These are phyloP conservation scores for Chrysanthemum lavandulifolium DNA, from an alignment of 129 eudicot species.

Conservation along the genomic window DNA sequence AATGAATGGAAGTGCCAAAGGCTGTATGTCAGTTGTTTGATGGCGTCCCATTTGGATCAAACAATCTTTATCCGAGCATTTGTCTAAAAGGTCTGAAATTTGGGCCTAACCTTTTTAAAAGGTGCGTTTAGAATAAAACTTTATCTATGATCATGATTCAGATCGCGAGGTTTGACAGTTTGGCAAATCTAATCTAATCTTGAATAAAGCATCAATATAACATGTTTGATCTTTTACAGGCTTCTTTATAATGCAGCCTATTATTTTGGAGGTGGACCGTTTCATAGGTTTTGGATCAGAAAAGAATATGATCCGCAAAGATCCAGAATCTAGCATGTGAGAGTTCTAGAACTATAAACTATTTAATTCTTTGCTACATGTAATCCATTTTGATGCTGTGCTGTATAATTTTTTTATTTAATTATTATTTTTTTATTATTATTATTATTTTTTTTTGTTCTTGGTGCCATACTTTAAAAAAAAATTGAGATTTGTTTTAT, in stretches of 20 bases:
- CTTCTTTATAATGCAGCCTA: constrained; percentile 78
- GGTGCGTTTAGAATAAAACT: constrained; percentile 35
- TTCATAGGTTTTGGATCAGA: constrained; percentile 77
- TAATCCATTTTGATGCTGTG: background rate
- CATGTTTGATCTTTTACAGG: constrained; percentile 36
- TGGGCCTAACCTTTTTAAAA: constrained; percentile 41
- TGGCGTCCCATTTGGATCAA: constrained; percentile 83
- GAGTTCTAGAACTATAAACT: constrained; percentile 13
- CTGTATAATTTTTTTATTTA: background rate
- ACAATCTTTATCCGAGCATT: constrained; percentile 57
- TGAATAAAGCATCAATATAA: too few relatives aligned
- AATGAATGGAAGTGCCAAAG: constrained; percentile 71
- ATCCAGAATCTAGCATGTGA: constrained; percentile 94
- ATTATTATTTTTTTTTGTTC: background rate
- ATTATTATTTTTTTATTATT: background rate
- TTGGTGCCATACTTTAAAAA: too few relatives aligned
- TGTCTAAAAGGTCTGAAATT: constrained; percentile 52
- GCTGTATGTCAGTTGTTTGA: constrained; percentile 76
- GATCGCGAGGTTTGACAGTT: background rate
- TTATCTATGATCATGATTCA: constrained; percentile 3
- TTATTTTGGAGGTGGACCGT: constrained; percentile 91
- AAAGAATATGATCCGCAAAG: constrained; percentile 98
- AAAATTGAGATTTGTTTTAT: too few relatives aligned
- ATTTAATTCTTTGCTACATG: background rate
- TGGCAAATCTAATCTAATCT: background rate